Conservation (phyloP, 2,329 filamentous ascomycete species). For the Aspergillus terreus region DNA sequence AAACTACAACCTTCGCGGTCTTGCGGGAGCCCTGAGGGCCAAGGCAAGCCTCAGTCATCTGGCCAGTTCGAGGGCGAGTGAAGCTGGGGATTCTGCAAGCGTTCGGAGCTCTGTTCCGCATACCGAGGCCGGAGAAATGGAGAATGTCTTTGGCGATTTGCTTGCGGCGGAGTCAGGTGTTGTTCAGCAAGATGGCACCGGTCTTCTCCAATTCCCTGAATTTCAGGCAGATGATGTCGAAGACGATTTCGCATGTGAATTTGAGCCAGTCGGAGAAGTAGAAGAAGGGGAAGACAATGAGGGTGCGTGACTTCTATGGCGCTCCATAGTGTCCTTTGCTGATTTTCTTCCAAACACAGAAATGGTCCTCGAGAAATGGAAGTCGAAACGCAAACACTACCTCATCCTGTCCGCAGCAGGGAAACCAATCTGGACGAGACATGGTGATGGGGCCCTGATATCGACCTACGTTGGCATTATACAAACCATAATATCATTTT, state of each 20-base stretch:
- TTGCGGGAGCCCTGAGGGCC: constrained; percentile 26
- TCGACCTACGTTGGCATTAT: constrained; percentile 93
- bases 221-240: constrained; percentile 52
- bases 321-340: neutral
- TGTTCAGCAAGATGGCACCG: constrained; percentile 36
- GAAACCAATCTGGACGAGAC: constrained; percentile 94
- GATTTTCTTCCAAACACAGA: constrained; percentile 18
- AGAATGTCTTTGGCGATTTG: constrained; percentile 75
- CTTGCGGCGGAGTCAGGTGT: constrained; percentile 42
- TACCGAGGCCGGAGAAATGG: constrained; percentile 66
- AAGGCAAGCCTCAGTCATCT: constrained; percentile 40
- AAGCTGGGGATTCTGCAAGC: constrained; percentile 49
- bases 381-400: constrained; percentile 92
- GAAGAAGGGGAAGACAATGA: constrained; percentile 53
- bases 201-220: constrained; percentile 32
- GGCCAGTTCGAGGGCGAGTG: constrained; percentile 47
- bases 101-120: constrained; percentile 50
- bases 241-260: constrained; percentile 69
- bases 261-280: constrained; percentile 65
- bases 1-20: constrained; percentile 49
- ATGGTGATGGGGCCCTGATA: constrained; percentile 84
- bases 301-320: constrained; percentile 36
- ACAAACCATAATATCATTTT: constrained; percentile 97
- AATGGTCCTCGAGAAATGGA: constrained; percentile 68
- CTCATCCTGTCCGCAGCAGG: constrained; percentile 93